Evolutionary conservation across 2,329 filamentous ascomycete species (phyloP), one percentile per base, ranked within the genome.

Genomic region (Alternaria conjuncta): DNA sequence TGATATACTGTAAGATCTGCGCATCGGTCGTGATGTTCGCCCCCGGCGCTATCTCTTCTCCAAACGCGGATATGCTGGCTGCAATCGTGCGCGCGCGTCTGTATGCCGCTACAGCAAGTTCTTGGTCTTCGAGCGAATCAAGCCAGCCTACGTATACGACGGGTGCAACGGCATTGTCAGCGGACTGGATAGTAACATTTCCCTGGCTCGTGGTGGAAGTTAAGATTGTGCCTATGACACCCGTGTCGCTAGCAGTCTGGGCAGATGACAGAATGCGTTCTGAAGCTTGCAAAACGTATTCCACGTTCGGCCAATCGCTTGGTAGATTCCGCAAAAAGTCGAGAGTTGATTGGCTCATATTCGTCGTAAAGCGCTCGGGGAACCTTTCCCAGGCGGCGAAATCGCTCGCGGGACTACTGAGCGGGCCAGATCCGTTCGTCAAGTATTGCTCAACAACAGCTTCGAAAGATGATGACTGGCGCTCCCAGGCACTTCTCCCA

Each of bases 391-490:
- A 62, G 7, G 60, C 55, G 18, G 47, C 60, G 18, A 62, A 62
- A 26, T 62, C 60, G 15, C 55, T 62, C 13, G 60, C 55, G 3
- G 60, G 60, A n/a, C 60, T 62, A 25, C 60, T 62, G n/a, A 62
- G 55, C 3, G 60, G 55, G 3, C 60, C 60, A 7, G 60, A 62
- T 7, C 60, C 60, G 15, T 62, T 62, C 12, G 45, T 55, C 15
- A 62, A 18, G 23, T 62, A 62, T 8, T 43, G 44, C 43, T 62
- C 41, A 20, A 62, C 30, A 6, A 23, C 55, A 3, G 49, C 43
- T 13, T 62, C 26, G 43, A 62, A 62, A 21, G 60, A 62, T 6
- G 28, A 36, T 8, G 60, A 20, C 18, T 32, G 32, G 13, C 60
- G 47, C 21, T 56, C 53, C 55, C 55, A 62, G 11, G 47, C 60